phyloP scores from a whole-genome alignment of 164 flowering plant species.

The Tetracentron sinense region DNA sequence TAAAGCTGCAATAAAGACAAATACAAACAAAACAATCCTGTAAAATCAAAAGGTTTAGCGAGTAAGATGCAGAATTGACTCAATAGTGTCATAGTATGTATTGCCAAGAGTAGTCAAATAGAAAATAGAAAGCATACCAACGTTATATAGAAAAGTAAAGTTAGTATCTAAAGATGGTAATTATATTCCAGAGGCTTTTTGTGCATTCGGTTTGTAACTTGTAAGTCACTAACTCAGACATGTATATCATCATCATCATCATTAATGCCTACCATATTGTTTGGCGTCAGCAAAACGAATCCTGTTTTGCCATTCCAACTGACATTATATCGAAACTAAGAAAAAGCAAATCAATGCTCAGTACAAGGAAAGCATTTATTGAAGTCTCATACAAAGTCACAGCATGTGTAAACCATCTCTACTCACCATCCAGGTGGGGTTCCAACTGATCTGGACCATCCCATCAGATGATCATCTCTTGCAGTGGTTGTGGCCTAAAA shows the following conservation, averaged over 20 bases:
- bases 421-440: background rate
- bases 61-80: too few relatives aligned
- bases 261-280: too few relatives aligned
- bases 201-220: background rate
- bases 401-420: background rate
- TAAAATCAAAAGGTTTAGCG: too few relatives aligned
- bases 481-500: background rate
- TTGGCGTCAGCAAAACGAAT: too few relatives aligned
- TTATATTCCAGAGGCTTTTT: background rate
- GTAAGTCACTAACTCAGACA: background rate
- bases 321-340: background rate
- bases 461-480: too few relatives aligned
- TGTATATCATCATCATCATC: too few relatives aligned
- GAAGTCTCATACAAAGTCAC: background rate
- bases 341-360: background rate
- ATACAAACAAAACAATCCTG: background rate
- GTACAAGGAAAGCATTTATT: background rate
- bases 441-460: background rate
- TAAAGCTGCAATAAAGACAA: slow-evolving; percentile 45
- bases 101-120: too few relatives aligned
- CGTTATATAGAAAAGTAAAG: too few relatives aligned
- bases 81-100: too few relatives aligned
- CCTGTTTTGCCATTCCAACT: too few relatives aligned
- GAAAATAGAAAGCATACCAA: too few relatives aligned
- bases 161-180: too few relatives aligned